Base-by-base conservation (phyloP, 1,284 basidiomycete genomes). In the Bondarzewia mesenterica region DNA sequence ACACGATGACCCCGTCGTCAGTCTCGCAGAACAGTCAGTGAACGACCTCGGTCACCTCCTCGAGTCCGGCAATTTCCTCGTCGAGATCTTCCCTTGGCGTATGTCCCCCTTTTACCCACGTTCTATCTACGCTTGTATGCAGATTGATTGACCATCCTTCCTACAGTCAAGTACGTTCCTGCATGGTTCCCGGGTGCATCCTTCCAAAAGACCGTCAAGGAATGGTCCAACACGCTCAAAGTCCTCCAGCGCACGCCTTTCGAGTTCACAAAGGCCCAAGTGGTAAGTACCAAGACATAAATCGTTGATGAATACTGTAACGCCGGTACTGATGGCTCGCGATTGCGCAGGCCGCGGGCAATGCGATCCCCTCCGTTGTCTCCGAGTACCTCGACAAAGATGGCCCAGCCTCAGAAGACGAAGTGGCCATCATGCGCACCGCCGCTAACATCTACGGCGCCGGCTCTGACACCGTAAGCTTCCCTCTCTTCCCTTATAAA, bases 161-260 rank as follows among this genome's bases (percentile, higher is more conserved):
- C 42, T 37, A 14, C 50, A 66, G 66, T 69, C 44, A 54, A 54
- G 20, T 53, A 63, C 42, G 16, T 69, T 3, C 68, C 68, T 1
- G 47, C 53, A 7, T 71, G 68, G 67, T 57, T 69, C 35, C 68
- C 69, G 14, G 67, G 67, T 6, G 59, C 64, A 1, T 54, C 51
- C 1, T 70, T 68, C 56, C 60, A 67, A 45, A 51, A 53, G 7
- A 23, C 54, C 21, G 67, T 63, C 12, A 50, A 45, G 48, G 27
- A 43, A 40, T 14, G 60, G 58, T 54, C 42, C 50, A 7, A 32
- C 44, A 15, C 53, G 54, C 46, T 54, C 56, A 29, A 56, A 21
- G 32, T n/a, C n/a, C 10, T 32, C n/a, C 29, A 32, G 35, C 35
- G 15, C 18, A 46, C 35, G 36, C 44, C 15, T 12, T 40, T 18